These are phyloP conservation scores for Gamsiella multidivaricata DNA, from an alignment of 192 early-diverging fungal species.

Conservation along the genomic window DNA sequence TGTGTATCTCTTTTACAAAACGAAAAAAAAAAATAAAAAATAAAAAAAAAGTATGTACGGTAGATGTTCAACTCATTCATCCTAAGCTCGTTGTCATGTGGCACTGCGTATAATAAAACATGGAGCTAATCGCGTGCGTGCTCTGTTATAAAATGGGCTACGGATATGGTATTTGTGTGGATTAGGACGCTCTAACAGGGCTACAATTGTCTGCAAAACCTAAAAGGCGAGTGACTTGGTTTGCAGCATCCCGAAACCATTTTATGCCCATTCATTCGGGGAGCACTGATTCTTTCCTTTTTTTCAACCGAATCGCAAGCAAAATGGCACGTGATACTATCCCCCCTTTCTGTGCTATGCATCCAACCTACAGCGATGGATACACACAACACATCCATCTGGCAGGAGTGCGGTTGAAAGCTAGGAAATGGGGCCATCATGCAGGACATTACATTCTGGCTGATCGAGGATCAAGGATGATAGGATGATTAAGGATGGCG, in stretches of 20 bases:
- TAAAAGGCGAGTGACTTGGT: slow-evolving; percentile 20
- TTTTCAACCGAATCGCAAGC: slow-evolving; percentile 42
- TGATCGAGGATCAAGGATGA: not conserved
- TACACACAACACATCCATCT: slow-evolving; percentile 23
- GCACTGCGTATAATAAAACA: too few species aligned
- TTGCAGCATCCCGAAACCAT: not conserved
- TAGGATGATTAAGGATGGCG: not conserved
- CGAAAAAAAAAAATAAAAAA: too few species aligned
- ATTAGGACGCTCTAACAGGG: too few species aligned
- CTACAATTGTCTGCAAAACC: too few species aligned
- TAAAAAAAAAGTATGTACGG: too few species aligned
- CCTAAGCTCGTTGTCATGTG: too few species aligned
- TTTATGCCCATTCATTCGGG: not conserved
- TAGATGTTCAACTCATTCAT: too few species aligned
- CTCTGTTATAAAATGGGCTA: too few species aligned
- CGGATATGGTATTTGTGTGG: too few species aligned
- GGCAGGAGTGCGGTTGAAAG: not conserved
- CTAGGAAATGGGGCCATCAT: not conserved
- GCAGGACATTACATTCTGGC: not conserved
- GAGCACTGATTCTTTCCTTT: slow-evolving; percentile 27
- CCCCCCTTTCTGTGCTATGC: not conserved
- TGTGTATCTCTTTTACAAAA: too few species aligned
- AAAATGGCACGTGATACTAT: slow-evolving; percentile 44
- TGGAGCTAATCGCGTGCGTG: too few species aligned
- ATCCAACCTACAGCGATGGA: slow-evolving; percentile 15